Base-by-base conservation (phyloP, 345 rosid genomes). In the Eucalyptus pauciflora region DNA sequence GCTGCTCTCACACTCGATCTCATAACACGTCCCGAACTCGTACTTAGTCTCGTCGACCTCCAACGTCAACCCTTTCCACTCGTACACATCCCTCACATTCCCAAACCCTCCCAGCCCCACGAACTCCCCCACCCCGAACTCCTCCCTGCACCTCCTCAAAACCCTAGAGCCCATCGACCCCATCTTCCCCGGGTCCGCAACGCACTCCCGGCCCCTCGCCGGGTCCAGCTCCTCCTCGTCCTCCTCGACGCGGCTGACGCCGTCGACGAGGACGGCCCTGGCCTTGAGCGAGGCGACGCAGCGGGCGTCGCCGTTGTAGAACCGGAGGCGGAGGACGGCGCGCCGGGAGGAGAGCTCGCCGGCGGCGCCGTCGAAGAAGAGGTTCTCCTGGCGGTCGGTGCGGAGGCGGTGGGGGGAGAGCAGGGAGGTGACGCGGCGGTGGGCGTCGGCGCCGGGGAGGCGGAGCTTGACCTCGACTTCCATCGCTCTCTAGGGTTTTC, bases 21-120 rank as follows among this genome's bases (percentile, higher is more conserved):
- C 99, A 76, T 93, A 97, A 64, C 93, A 94, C 7, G 86, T 93
- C 60, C 99, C 99, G 88, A 97, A 96, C 27, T 88, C 94, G 88
- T 91, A 96, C 89, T 89, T 94, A 7, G 98, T 97, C 92, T 96
- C 97, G 88, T 97, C 99, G 81, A 97, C 97, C 93, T 96, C 98
- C 92, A 97, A 89, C 56, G 90, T 95, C 91, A 96, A 89, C 22
- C 95, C 96, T 89, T 86, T 94, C 98, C 99, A 95, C 8, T 95
- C 92, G 81, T 95, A 93, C 29, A 95, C 96, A 85, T 89, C 90
- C 89, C 98, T 94, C 54, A 93, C 92, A 91, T 97, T 97, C 92
- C 93, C 96, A 90, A 97, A 97, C 86, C 99, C 98, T 45, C 99
- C 99, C 90, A 97, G 92, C 89, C 98, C 94, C 81, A 94, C 93